Evolutionary conservation across 2,329 filamentous ascomycete species (phyloP).

Genomic region (Venturia carpophila): DNA sequence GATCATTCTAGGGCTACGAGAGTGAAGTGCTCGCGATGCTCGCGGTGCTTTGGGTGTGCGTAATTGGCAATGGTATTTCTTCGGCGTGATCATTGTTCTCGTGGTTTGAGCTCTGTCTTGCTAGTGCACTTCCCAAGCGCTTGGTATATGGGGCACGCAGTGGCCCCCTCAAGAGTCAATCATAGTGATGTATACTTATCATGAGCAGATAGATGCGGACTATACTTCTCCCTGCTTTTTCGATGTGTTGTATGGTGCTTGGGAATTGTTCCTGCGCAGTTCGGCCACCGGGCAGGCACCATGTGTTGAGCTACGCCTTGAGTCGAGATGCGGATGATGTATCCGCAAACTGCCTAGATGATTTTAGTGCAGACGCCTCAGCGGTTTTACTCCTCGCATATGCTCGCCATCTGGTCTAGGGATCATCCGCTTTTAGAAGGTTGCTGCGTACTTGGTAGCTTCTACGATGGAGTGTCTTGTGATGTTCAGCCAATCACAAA

Average conservation of each 20-base stretch:
- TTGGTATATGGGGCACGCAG: neutral
- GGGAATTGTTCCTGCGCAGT: neutral
- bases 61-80: neutral
- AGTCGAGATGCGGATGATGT: neutral
- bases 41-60: neutral
- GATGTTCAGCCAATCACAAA: neutral
- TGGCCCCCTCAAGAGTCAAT: neutral
- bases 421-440: constrained; percentile 1
- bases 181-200: neutral
- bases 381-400: neutral
- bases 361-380: neutral
- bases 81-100: neutral
- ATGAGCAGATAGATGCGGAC: neutral
- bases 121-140: neutral
- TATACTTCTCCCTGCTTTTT: neutral
- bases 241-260: neutral
- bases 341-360: neutral
- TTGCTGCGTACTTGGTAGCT: too few species aligned
- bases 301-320: neutral
- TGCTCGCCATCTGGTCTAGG: neutral
- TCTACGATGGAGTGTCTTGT: neutral
- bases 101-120: neutral
- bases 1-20: neutral
- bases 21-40: neutral
- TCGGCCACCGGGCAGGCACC: neutral